Evolutionary conservation across 306 rosid species (phyloP).

Genomic region (Quercus cerris): DNA sequence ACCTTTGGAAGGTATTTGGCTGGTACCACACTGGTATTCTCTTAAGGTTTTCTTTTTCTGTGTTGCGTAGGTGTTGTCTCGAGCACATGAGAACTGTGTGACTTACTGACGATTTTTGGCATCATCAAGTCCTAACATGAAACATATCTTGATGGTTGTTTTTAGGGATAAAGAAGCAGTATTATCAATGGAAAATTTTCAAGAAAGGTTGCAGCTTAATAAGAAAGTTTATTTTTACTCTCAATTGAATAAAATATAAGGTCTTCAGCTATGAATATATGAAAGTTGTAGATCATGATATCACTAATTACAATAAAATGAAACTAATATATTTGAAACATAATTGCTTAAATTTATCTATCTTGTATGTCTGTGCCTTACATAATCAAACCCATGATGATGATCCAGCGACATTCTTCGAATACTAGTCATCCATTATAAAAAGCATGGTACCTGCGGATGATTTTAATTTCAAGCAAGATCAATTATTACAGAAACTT

Average conservation of each 20-base stretch:
- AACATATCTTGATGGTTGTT: background rate
- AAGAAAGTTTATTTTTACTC: background rate
- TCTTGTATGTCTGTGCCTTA: conserved; percentile 38
- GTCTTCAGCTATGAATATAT: background rate
- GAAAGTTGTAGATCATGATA: background rate
- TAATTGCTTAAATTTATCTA: background rate
- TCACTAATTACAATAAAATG: background rate
- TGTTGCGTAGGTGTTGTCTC: too few relatives aligned
- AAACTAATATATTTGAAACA: background rate
- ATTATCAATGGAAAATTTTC: background rate
- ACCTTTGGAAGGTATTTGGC: too few relatives aligned
- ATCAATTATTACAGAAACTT: conserved; percentile 10
- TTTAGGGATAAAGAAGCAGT: background rate
- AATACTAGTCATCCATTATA: conserved; percentile 72
- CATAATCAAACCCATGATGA: conserved; percentile 81
- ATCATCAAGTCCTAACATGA: too few relatives aligned
- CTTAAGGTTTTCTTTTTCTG: too few relatives aligned
- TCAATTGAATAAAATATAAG: background rate
- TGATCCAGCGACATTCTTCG: conserved; percentile 81
- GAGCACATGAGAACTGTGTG: too few relatives aligned
- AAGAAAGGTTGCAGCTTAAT: background rate
- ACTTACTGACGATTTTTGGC: too few relatives aligned
- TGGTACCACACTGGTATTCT: too few relatives aligned
- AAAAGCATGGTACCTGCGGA: conserved; percentile 80
- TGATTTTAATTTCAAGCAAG: conserved; percentile 16